Evolutionary conservation across 768 basidiomycete genomes (phyloP).

Genomic region (Lactarius evosmus): DNA sequence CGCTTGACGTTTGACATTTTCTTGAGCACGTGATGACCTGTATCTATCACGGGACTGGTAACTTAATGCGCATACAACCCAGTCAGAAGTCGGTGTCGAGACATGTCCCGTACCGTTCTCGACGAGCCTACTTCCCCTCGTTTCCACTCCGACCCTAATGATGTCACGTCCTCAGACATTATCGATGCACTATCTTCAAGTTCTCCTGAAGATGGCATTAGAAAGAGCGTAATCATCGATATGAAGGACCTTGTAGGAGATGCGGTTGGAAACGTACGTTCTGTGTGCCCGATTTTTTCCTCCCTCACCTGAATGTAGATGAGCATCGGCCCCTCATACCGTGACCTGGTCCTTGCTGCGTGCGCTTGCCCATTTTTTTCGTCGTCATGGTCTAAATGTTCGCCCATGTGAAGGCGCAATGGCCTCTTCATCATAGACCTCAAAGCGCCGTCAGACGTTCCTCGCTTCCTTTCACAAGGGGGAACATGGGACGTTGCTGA

Average conservation of each 20-base stretch:
- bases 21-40: neutral
- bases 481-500: constrained; percentile 96
- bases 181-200: constrained; percentile 28
- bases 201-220: constrained; percentile 55
- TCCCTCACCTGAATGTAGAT: constrained; percentile 46
- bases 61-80: neutral
- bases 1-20: neutral
- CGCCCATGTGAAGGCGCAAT: constrained; percentile 51
- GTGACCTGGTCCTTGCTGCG: constrained; percentile 91
- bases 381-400: neutral
- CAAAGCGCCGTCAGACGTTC: constrained; percentile 78
- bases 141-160: neutral
- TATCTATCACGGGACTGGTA: neutral
- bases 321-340: constrained; percentile 85
- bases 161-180: neutral
- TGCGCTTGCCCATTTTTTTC: constrained; percentile 38
- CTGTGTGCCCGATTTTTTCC: neutral
- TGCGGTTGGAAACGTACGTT: constrained; percentile 76
- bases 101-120: constrained; percentile 5
- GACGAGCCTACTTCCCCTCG: constrained; percentile 1
- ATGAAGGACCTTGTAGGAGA: constrained; percentile 79
- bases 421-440: constrained; percentile 96
- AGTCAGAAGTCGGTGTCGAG: neutral
- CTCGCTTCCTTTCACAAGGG: constrained; percentile 92
- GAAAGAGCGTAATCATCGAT: constrained; percentile 65